A percentile compares a stretch with the other conserved stretches of the same genome.
Evolutionary conservation across 140 eudicot genomes (phyloP).

Genomic region (Erigeron philadelphicus): DNA sequence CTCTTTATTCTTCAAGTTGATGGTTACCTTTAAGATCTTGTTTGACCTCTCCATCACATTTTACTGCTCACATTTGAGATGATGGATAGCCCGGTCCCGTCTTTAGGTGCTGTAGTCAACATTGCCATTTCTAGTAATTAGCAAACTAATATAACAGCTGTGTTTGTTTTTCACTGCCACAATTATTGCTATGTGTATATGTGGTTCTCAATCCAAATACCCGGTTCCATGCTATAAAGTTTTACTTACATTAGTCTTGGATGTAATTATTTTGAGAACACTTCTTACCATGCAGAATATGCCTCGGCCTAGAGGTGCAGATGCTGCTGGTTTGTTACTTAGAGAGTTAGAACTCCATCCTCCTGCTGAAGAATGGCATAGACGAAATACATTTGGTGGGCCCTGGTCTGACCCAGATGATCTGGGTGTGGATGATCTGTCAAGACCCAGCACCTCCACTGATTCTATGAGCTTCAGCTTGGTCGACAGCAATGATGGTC

Average conservation of each 20-base stretch:
- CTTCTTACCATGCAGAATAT: conserved; percentile 54
- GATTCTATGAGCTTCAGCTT: conserved; percentile 48
- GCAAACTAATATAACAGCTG: too few species aligned
- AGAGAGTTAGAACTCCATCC: conserved; percentile 98
- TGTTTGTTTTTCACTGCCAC: too few species aligned
- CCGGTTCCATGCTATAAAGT: not conserved
- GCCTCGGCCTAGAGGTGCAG: conserved; percentile 99
- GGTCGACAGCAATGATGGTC: conserved; percentile 40
- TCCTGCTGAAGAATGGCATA: conserved; percentile 99
- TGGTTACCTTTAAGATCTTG: too few species aligned
- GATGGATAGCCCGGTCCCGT: too few species aligned
- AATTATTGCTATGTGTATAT: too few species aligned
- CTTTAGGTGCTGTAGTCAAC: too few species aligned
- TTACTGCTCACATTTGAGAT: too few species aligned
- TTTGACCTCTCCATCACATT: too few species aligned
- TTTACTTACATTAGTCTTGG: not conserved
- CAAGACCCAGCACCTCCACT: conserved; percentile 42
- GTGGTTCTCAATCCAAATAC: not conserved
- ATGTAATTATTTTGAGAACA: not conserved
- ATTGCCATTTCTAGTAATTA: too few species aligned
- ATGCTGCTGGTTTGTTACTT: conserved; percentile 89
- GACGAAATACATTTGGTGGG: conserved; percentile 89
- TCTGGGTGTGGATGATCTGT: conserved; percentile 54
- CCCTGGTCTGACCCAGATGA: conserved; percentile 99
- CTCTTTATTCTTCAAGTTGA: too few species aligned